Base-by-base conservation (phyloP, 768 basidiomycete genomes). In the Amanita subjunquillea region DNA sequence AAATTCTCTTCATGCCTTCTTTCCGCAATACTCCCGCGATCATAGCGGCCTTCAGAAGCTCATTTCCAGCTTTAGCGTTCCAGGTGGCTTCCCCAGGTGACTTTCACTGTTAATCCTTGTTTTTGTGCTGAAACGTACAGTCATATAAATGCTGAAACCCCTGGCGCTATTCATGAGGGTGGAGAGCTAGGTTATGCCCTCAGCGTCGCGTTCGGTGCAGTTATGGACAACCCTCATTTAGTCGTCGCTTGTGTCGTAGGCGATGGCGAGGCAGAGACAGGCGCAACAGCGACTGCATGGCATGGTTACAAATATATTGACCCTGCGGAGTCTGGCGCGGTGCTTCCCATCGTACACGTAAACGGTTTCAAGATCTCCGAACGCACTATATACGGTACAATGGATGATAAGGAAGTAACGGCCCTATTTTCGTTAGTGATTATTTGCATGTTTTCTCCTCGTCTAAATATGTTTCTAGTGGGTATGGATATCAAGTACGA, bases 341-440 rank as follows among this genome's bases (percentile, higher is more conserved):
- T 94, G 17, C 70, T 96, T n/a, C 92, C 91, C 23, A 89, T 94
- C 56, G 72, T 96, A 1, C 88, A 92, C 61, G 78, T 86, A 56
- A 92, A 92, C 57, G 85, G 87, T 13, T 91, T 89, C 77, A 87
- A 92, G 73, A 93, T 94, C 55, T 89, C 87, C 0, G 89, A 93
- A 62, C 78, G 90, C 36, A 94, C 92, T 13, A 85, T 96, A 54
- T 85, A 82, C 54, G 92, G 91, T 38, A 84, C 84, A 20, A 92
- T 94, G 90, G 91, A 94, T 60, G 75, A 95, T 63, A 83, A 85
- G 60, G 92, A 94, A 63, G 68, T 93, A 25, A 75, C 70, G 15
- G 70, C 83, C 0, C 70, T 91, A 23, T 92, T 89, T 75, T 82
- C 79, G 87, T 84, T 52, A 23, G 74, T 62, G 4, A 5, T 7